Evolutionary conservation across 306 rosid genomes (phyloP).

Genomic region (Sindora glabra): DNA sequence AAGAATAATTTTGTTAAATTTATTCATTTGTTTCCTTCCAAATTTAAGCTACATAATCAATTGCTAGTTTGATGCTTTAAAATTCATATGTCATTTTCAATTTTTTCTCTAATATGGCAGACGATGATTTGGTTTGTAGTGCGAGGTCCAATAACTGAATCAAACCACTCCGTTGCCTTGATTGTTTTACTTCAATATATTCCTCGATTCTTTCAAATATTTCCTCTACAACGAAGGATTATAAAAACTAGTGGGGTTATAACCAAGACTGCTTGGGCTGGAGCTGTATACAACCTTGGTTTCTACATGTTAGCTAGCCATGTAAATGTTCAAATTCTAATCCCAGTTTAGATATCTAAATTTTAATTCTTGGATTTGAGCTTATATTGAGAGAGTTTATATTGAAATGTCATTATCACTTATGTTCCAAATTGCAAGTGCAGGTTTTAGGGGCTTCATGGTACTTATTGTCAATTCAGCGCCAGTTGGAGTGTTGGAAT

Average conservation of each 20-base stretch:
- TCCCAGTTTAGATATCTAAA: background rate
- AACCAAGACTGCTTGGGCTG: constrained; percentile 73
- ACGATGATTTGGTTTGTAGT: constrained; percentile 62
- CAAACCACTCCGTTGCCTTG: constrained; percentile 66
- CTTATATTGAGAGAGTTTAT: background rate
- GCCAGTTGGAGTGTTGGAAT: constrained; percentile 74
- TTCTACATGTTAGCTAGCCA: constrained; percentile 68
- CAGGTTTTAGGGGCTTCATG: constrained; percentile 83
- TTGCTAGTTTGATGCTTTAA: too few relatives aligned
- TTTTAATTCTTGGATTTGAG: background rate
- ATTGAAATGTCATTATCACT: background rate
- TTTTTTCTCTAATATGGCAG: constrained; percentile 25
- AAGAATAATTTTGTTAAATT: background rate
- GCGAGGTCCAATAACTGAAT: constrained; percentile 38
- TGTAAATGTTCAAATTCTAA: constrained; percentile 29
- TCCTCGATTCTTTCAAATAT: constrained; percentile 64
- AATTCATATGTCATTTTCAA: background rate
- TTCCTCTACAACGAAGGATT: constrained; percentile 65
- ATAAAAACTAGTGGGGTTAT: constrained; percentile 69
- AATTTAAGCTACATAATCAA: too few relatives aligned
- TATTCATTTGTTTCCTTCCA: too few relatives aligned
- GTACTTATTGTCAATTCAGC: constrained; percentile 73
- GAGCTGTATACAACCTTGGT: constrained; percentile 77
- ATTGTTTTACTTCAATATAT: constrained; percentile 74
- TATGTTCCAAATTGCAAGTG: constrained; percentile 31